These are phyloP conservation scores for Periconia digitata DNA, from an alignment of 2,329 filamentous ascomycete species.

Conservation along the genomic window DNA sequence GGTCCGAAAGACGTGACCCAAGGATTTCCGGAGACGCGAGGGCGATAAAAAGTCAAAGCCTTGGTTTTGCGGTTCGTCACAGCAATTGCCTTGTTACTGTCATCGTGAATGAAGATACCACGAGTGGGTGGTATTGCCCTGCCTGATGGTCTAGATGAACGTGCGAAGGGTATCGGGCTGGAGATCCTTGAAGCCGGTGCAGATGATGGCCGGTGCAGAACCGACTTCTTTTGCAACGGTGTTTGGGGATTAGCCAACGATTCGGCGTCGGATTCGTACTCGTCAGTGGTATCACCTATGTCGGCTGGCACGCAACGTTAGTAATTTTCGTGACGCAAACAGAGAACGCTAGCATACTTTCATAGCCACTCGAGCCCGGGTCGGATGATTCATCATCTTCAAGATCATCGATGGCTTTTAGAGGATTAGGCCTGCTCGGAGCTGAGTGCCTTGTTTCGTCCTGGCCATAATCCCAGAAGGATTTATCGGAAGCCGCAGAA, in stretches of 20 bases:
- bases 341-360: constrained; percentile 52
- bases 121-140: constrained; percentile 34
- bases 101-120: constrained; percentile 41
- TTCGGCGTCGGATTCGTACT: constrained; percentile 52
- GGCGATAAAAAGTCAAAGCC: constrained; percentile 46
- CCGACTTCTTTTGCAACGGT: constrained; percentile 42
- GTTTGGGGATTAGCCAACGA: constrained; percentile 50
- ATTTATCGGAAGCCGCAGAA: constrained; percentile 45
- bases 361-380: constrained; percentile 57
- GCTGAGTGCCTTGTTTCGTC: constrained; percentile 45
- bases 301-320: constrained; percentile 55
- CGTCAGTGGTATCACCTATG: constrained; percentile 63
- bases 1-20: constrained; percentile 32
- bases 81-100: constrained; percentile 43
- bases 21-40: constrained; percentile 29
- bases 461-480: constrained; percentile 65
- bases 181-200: constrained; percentile 43
- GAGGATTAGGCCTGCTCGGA: constrained; percentile 14
- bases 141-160: constrained; percentile 26
- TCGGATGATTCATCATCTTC: constrained; percentile 48
- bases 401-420: constrained; percentile 20
- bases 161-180: constrained; percentile 42
- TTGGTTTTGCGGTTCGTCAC: constrained; percentile 46
- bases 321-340: constrained; percentile 34
- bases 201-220: constrained; percentile 54